phyloP scores from a whole-genome alignment of 2,329 filamentous ascomycete genomes.

The Aureobasidium vineae region DNA sequence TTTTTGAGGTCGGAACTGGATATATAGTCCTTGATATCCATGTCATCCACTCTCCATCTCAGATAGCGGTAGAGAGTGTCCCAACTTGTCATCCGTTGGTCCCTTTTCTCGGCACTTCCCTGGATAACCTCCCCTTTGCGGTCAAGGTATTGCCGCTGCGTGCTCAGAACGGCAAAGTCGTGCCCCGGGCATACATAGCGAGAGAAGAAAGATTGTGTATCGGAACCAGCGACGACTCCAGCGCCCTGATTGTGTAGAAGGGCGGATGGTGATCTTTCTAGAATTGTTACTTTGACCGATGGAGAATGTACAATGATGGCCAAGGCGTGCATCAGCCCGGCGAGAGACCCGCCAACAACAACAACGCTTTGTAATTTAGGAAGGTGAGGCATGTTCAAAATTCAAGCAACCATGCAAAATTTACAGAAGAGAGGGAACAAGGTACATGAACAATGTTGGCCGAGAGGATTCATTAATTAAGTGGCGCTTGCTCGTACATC shows the following conservation, averaged over 20 bases:
- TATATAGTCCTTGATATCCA: slow-evolving; percentile 35
- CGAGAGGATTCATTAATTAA: neutral
- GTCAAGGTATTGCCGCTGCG: slow-evolving; percentile 35
- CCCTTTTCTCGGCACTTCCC: slow-evolving; percentile 35
- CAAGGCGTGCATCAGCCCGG: slow-evolving; percentile 35
- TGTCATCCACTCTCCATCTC: slow-evolving; percentile 48
- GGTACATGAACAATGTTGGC: neutral
- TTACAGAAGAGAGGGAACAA: neutral
- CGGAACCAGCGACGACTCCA: slow-evolving; percentile 49
- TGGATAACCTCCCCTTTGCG: slow-evolving; percentile 34
- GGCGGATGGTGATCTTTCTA: slow-evolving; percentile 45
- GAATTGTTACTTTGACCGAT: slow-evolving; percentile 34
- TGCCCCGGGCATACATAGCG: slow-evolving; percentile 44
- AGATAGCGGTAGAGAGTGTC: slow-evolving; percentile 49
- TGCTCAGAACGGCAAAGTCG: slow-evolving; percentile 35
- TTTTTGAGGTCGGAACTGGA: slow-evolving; percentile 24
- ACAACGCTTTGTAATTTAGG: slow-evolving; percentile 29
- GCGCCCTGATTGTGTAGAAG: slow-evolving; percentile 52
- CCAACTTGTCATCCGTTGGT: slow-evolving; percentile 52
- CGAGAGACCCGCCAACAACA: slow-evolving; percentile 37
- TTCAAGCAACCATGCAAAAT: neutral
- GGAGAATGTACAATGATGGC: slow-evolving; percentile 32
- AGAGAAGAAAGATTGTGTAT: slow-evolving; percentile 46
- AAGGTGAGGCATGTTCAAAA: neutral
- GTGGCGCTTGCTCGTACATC: neutral